Percentiles rank a stretch among this genome's conserved stretches.
These are phyloP conservation scores for Andrographis paniculata DNA, from an alignment of 305 asterid species.

Conservation along the genomic window DNA sequence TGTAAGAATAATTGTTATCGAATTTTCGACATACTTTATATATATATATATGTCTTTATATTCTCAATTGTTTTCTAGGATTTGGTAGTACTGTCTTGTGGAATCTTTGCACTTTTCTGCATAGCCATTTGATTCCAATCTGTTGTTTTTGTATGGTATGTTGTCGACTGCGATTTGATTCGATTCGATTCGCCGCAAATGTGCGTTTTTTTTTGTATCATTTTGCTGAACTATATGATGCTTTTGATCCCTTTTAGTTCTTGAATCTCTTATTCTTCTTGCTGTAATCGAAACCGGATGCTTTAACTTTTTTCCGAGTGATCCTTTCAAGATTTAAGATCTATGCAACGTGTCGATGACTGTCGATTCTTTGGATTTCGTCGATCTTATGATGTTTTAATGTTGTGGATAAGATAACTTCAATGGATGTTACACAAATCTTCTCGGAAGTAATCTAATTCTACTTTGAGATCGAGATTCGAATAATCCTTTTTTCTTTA, in stretches of 20 bases:
- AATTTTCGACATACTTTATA: neutral
- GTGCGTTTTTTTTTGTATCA: too few relatives aligned
- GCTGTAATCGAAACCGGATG: too few relatives aligned
- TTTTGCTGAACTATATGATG: neutral
- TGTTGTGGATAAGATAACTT: too few relatives aligned
- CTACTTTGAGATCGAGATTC: too few relatives aligned
- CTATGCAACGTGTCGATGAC: too few relatives aligned
- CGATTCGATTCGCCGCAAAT: too few relatives aligned
- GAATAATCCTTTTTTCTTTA: neutral
- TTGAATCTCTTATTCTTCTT: neutral
- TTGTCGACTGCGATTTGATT: neutral
- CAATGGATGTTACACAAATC: too few relatives aligned
- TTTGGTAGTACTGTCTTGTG: constrained; percentile 22
- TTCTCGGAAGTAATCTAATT: too few relatives aligned
- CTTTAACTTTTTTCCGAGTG: too few relatives aligned
- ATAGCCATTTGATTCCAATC: constrained; percentile 8
- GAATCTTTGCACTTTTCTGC: constrained; percentile 9
- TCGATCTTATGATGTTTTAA: too few relatives aligned
- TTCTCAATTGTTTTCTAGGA: neutral
- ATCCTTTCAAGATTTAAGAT: too few relatives aligned
- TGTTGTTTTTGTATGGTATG: neutral
- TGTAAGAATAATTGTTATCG: neutral
- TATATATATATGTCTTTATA: neutral
- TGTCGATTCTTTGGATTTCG: too few relatives aligned
- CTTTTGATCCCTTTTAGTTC: neutral